A percentile compares a stretch with the other conserved stretches of the same genome.
These are phyloP conservation scores for Vanderwaltozyma verrucispora DNA, from an alignment of 805 yeast genomes.

Conservation along the genomic window DNA sequence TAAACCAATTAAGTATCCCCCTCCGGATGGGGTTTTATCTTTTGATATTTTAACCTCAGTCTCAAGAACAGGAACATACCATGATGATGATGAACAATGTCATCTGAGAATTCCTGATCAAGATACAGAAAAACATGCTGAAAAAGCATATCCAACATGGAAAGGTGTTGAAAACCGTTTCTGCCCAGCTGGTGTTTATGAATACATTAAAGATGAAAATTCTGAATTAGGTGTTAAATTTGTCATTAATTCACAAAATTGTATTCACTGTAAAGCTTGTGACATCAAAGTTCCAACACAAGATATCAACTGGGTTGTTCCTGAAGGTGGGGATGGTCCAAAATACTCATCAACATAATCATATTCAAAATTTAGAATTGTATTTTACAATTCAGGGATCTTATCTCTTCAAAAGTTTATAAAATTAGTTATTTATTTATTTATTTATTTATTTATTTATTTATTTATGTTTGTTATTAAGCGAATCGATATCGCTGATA, in stretches of 20 bases:
- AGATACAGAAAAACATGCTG: constrained; percentile 56
- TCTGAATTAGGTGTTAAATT: constrained; percentile 59
- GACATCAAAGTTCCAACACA: constrained; percentile 94
- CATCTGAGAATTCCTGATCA: constrained; percentile 68
- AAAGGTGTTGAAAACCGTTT: constrained; percentile 85
- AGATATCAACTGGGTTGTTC: constrained; percentile 93
- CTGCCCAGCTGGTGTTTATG: constrained; percentile 99
- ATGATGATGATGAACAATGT: constrained; percentile 86
- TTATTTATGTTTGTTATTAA: background rate
- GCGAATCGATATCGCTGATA: too few relatives aligned
- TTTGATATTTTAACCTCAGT: constrained; percentile 93
- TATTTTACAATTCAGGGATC: too few relatives aligned
- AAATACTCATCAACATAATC: constrained; percentile 46
- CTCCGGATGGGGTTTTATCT: constrained; percentile 88
- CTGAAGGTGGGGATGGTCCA: constrained; percentile 99
- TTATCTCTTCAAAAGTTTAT: background rate
- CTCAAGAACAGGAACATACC: constrained; percentile 91
- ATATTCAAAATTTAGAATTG: background rate
- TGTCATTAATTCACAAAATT: constrained; percentile 92
- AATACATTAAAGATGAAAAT: constrained; percentile 61
- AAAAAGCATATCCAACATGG: constrained; percentile 58
- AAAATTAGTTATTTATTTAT: background rate
- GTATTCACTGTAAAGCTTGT: constrained; percentile 97
- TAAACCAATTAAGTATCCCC: constrained; percentile 77
- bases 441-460: constrained; percentile 5